phyloP scores from a whole-genome alignment of 2,329 filamentous ascomycete species.

The Tolypocladium cylindrosporum region DNA sequence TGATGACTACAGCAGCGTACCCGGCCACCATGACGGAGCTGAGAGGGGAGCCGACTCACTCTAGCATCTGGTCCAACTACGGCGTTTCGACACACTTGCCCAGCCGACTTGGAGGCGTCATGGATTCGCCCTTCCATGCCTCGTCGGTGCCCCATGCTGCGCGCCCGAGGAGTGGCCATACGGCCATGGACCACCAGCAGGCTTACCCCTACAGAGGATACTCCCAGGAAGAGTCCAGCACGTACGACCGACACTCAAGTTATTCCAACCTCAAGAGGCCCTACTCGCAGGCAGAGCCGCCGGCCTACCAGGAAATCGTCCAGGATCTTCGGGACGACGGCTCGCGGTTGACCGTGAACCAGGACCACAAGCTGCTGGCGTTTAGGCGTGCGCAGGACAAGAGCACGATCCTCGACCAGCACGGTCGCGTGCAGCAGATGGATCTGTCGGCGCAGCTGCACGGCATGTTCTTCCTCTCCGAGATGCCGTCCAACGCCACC shows the following conservation, averaged over 20 bases:
- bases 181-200: constrained; percentile 34
- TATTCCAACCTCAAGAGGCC: constrained; percentile 47
- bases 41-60: constrained; percentile 48
- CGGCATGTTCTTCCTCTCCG: constrained; percentile 82
- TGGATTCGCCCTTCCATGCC: constrained; percentile 39
- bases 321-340: constrained; percentile 50
- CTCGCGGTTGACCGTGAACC: constrained; percentile 46
- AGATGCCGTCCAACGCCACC: constrained; percentile 56
- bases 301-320: constrained; percentile 49
- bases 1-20: constrained; percentile 52
- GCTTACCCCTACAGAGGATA: constrained; percentile 45
- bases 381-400: constrained; percentile 50
- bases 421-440: constrained; percentile 50
- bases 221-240: constrained; percentile 42
- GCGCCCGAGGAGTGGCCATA: constrained; percentile 40
- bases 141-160: constrained; percentile 30
- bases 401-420: constrained; percentile 48
- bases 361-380: constrained; percentile 51
- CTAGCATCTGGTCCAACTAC: constrained; percentile 50
- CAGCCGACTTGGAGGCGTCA: constrained; percentile 37
- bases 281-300: constrained; percentile 45
- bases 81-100: constrained; percentile 43
- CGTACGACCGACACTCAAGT: constrained; percentile 43
- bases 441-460: constrained; percentile 65
- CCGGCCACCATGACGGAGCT: constrained; percentile 54